Percentiles rank a stretch among this genome's conserved stretches.
phyloP scores from a whole-genome alignment of 805 yeast species.

The Candida silvatica region DNA sequence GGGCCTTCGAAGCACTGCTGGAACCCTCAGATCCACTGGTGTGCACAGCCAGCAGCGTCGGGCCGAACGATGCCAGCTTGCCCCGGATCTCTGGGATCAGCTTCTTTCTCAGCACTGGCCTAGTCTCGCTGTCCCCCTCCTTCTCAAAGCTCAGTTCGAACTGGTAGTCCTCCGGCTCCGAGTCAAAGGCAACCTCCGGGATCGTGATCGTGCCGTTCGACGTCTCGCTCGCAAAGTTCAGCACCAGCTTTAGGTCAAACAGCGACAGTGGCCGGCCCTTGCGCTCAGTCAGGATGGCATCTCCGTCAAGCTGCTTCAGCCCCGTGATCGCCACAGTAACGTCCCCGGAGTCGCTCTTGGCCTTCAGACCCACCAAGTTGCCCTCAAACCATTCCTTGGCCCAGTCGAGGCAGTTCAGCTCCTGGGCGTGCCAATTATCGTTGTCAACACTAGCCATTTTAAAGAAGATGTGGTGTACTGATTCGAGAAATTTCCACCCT shows the following conservation, averaged over 20 bases:
- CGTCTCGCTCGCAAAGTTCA: slow-evolving; percentile 37
- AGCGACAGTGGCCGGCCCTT: slow-evolving; percentile 93
- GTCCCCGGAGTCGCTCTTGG: slow-evolving; percentile 19
- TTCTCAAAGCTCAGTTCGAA: slow-evolving; percentile 63
- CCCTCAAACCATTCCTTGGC: slow-evolving; percentile 65
- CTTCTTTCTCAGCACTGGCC: slow-evolving; percentile 36
- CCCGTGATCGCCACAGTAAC: slow-evolving; percentile 29
- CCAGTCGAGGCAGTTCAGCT: slow-evolving; percentile 94
- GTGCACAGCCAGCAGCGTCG: slow-evolving; percentile 64
- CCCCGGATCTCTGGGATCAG: slow-evolving; percentile 66
- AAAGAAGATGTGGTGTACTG: too few species aligned
- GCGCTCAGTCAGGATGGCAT: slow-evolving; percentile 93
- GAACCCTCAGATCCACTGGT: slow-evolving; percentile 68
- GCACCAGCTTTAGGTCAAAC: slow-evolving; percentile 67
- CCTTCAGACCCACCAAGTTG: slow-evolving; percentile 44
- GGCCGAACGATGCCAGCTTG: slow-evolving; percentile 58
- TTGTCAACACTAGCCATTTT: slow-evolving; percentile 93
- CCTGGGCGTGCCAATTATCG: slow-evolving; percentile 99
- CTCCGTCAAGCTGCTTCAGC: slow-evolving; percentile 74
- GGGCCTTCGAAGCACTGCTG: slow-evolving; percentile 45
- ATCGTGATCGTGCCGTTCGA: slow-evolving; percentile 63
- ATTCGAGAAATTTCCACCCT: too few species aligned
- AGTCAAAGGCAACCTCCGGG: slow-evolving; percentile 93
- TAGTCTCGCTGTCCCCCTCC: slow-evolving; percentile 46
- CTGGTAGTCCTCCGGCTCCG: slow-evolving; percentile 78